These are phyloP conservation scores for Hyaloscypha bicolor DNA, from an alignment of 495 filamentous ascomycete genomes.

Conservation along the genomic window DNA sequence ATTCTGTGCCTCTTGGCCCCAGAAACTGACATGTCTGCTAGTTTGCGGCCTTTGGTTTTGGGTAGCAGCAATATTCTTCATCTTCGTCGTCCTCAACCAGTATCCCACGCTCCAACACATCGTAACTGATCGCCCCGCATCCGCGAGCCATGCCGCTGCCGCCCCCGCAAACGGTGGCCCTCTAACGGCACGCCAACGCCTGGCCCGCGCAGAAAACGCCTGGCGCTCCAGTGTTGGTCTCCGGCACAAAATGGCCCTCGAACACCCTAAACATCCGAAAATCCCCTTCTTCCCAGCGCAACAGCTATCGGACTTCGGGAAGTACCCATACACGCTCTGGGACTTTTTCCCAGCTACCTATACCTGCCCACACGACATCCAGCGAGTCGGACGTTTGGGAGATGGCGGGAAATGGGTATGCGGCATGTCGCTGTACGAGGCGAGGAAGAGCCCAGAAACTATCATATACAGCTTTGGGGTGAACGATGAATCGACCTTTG, in stretches of 20 bases:
- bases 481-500: slow-evolving; percentile 34
- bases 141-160: neutral
- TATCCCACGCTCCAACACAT: neutral
- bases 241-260: slow-evolving; percentile 22
- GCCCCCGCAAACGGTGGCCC: neutral
- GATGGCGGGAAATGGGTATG: slow-evolving; percentile 43
- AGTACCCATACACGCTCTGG: slow-evolving; percentile 37
- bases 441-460: slow-evolving; percentile 10
- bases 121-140: neutral
- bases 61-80: slow-evolving; percentile 23
- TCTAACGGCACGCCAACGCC: slow-evolving; percentile 24
- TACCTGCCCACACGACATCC: slow-evolving; percentile 38
- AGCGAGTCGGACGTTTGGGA: slow-evolving; percentile 36
- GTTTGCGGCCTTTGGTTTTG: slow-evolving; percentile 29
- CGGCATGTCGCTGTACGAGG: slow-evolving; percentile 34
- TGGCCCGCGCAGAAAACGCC: slow-evolving; percentile 22
- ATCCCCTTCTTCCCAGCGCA: slow-evolving; percentile 26
- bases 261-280: slow-evolving; percentile 14
- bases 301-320: slow-evolving; percentile 17
- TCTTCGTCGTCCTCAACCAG: slow-evolving; percentile 23
- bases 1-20: neutral
- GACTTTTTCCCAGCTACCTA: slow-evolving; percentile 37
- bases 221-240: slow-evolving; percentile 24
- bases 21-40: slow-evolving; percentile 1
- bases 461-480: slow-evolving; percentile 40